Evolutionary conservation across 2,329 filamentous ascomycete genomes (phyloP), one percentile per base, ranked within the genome.

Genomic region (Mollisia scopiformis): DNA sequence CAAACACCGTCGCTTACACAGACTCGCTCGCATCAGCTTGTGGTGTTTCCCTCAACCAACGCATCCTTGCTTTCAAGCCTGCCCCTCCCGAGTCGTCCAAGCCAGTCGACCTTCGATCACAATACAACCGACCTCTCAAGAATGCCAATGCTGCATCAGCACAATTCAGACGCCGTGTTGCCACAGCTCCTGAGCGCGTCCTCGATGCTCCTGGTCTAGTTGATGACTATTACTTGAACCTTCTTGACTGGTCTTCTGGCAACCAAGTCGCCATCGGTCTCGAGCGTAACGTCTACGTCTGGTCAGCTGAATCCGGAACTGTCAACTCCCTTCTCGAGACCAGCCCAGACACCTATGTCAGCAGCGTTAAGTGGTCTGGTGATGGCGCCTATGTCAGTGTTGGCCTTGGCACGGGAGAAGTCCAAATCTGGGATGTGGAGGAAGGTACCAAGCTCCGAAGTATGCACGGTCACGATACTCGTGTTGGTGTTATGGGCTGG

Each of bases 401-500:
- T 69, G 95, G 95, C 63, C 89, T 99, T 54, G 94, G 93, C 63
- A 92, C 92, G 37, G 95, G 95, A 62, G 95, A 99, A 77, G 92
- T 99, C 37, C 95, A 99, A 80, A 99, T 99, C 79, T 99, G 95
- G 94, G 95, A 98, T 72, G 94, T 97, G 28, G 91, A 96, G 71
- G 95, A 99, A 77, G 88, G 90, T 64, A 89, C 88, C 73, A 98
- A 98, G 85, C 89, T 99, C 62, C 93, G 95, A 76, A 97, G 93
- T 83, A 99, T 99, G 95, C 91, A 93, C 75, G 95, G 95, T 62
- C 95, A 99, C 75, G 94, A 98, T 73, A 94, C 92, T 39, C 93
- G 95, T 58, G 94, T 99, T 66, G 92, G 93, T 74, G 94, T 97
- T 67, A 97, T 98, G 93, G 92, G 93, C 73, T 99, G 95, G 95